Evolutionary conservation across 306 rosid species (phyloP).

Genomic region (Medicago lupulina): DNA sequence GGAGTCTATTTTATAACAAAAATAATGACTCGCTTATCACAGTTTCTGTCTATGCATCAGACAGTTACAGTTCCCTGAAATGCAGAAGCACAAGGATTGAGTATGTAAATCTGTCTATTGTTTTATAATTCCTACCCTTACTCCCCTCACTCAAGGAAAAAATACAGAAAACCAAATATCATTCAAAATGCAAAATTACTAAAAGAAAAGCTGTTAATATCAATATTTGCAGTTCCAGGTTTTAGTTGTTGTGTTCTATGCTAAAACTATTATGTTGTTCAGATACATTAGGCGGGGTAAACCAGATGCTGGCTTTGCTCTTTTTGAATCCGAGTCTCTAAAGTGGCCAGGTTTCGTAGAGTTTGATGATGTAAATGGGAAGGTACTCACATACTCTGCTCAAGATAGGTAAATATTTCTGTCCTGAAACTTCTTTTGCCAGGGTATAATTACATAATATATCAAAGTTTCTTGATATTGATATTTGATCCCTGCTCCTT

Average conservation of each 20-base stretch:
- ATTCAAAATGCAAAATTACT: not conserved
- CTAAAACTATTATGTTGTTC: constrained; percentile 38
- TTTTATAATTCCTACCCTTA: constrained; percentile 4
- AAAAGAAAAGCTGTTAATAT: constrained; percentile 22
- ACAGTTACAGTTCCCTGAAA: constrained; percentile 96
- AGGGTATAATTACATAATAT: constrained; percentile 28
- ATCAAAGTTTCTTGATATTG: constrained; percentile 41
- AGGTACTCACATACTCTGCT: constrained; percentile 94
- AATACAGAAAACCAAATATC: not conserved
- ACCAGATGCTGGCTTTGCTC: constrained; percentile 98
- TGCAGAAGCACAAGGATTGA: constrained; percentile 98
- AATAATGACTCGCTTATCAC: constrained; percentile 98
- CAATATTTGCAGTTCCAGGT: constrained; percentile 14
- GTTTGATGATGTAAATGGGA: constrained; percentile 99
- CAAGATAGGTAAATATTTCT: constrained; percentile 70
- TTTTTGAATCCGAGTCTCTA: constrained; percentile 94
- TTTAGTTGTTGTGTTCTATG: constrained; percentile 22
- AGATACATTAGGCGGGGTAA: constrained; percentile 94
- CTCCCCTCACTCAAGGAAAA: not conserved
- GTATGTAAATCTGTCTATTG: constrained; percentile 54
- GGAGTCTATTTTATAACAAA: constrained; percentile 95
- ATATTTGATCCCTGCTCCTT: constrained; percentile 40
- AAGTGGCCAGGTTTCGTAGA: constrained; percentile 99
- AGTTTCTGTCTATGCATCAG: constrained; percentile 98
- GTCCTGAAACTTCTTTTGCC: not conserved